phyloP scores from a whole-genome alignment of 352 stramenopile genomes.

The Phytopythium helicoides region DNA sequence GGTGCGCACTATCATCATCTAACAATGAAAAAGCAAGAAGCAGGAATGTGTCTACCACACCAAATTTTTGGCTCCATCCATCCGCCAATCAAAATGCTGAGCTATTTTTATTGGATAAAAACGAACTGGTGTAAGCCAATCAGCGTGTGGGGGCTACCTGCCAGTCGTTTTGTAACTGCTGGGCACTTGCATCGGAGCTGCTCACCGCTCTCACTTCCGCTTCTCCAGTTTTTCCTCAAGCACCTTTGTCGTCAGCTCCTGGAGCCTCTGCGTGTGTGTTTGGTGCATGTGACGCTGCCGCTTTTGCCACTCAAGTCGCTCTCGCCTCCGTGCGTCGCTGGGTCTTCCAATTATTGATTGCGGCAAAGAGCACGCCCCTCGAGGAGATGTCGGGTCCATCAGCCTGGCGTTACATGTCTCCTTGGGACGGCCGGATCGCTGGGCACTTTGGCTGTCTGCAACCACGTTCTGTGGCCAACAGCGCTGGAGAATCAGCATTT shows the following conservation, averaged over 20 bases:
- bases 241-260: background rate
- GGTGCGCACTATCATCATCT: too few relatives aligned
- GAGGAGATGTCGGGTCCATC: constrained; percentile 77
- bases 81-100: too few relatives aligned
- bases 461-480: constrained; percentile 59
- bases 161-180: constrained; percentile 2
- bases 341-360: constrained; percentile 62
- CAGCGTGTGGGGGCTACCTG: background rate
- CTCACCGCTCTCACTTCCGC: background rate
- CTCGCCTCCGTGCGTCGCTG: constrained; percentile 40
- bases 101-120: too few relatives aligned
- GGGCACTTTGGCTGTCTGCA: constrained; percentile 59
- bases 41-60: too few relatives aligned
- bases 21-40: too few relatives aligned
- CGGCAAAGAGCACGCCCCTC: constrained; percentile 64
- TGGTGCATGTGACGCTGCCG: constrained; percentile 21
- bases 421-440: constrained; percentile 61
- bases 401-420: constrained; percentile 69
- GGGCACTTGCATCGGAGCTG: background rate
- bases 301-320: constrained; percentile 65
- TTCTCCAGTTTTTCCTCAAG: background rate
- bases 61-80: too few relatives aligned
- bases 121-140: background rate
- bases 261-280: constrained; percentile 2
- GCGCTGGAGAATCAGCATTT: constrained; percentile 80